Evolutionary conservation across 805 yeast genomes (phyloP).

Genomic region (Teunomyces gatunensis): DNA sequence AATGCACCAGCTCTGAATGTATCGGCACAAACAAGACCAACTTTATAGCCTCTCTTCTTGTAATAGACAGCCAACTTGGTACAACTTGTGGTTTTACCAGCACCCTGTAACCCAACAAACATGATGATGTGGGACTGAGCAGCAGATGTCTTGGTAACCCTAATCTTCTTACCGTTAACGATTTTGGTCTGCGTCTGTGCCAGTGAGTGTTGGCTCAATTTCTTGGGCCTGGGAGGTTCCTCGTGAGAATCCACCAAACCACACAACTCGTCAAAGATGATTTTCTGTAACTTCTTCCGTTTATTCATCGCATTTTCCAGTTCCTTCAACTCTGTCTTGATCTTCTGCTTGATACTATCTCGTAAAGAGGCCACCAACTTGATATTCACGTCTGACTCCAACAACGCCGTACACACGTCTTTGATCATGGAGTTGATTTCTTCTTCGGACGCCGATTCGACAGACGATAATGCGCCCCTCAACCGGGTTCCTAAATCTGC

Average conservation of each 20-base stretch:
- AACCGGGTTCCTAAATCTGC: slow-evolving; percentile 45
- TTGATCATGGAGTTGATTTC: slow-evolving; percentile 61
- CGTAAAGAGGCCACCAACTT: slow-evolving; percentile 75
- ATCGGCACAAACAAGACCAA: slow-evolving; percentile 97
- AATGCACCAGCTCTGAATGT: slow-evolving; percentile 99
- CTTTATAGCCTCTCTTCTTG: slow-evolving; percentile 89
- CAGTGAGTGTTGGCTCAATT: slow-evolving; percentile 44
- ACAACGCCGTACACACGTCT: slow-evolving; percentile 83
- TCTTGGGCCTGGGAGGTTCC: slow-evolving; percentile 76
- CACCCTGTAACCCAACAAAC: slow-evolving; percentile 99
- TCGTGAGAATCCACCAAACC: slow-evolving; percentile 73
- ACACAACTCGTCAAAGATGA: slow-evolving; percentile 90
- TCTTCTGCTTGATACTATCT: slow-evolving; percentile 48
- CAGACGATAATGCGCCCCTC: slow-evolving; percentile 41
- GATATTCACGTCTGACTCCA: slow-evolving; percentile 94
- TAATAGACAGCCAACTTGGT: slow-evolving; percentile 94
- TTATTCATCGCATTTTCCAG: slow-evolving; percentile 57
- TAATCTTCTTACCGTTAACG: slow-evolving; percentile 27
- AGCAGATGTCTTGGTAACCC: slow-evolving; percentile 19
- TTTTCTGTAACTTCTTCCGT: slow-evolving; percentile 83
- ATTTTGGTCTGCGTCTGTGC: slow-evolving; percentile 14
- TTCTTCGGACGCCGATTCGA: slow-evolving; percentile 38
- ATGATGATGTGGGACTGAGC: slow-evolving; percentile 61
- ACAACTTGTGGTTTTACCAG: slow-evolving; percentile 98
- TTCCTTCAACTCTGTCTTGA: slow-evolving; percentile 55